These are phyloP conservation scores for Rhizopogon rudus DNA, from an alignment of 768 basidiomycete species.

Conservation along the genomic window DNA sequence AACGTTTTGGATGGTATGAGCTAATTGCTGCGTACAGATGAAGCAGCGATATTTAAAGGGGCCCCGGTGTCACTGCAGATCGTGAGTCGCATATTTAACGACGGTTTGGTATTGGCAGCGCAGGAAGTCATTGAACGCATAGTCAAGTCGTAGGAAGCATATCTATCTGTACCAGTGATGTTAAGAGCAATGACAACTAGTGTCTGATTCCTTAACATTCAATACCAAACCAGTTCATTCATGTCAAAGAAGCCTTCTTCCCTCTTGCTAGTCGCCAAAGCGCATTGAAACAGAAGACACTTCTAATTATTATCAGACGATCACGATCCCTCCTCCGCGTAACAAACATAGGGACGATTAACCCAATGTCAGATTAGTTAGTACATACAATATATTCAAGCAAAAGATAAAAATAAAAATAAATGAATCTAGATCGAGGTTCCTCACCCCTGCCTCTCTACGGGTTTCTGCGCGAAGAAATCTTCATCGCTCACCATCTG, in stretches of 20 bases:
- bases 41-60: conserved; percentile 11
- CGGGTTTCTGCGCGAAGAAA: conserved; percentile 27
- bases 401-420: neutral
- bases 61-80: conserved; percentile 19
- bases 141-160: conserved; percentile 11
- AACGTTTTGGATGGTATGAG: neutral
- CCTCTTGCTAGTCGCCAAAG: too few species aligned
- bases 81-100: conserved; percentile 19
- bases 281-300: too few species aligned
- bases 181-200: neutral
- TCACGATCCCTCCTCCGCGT: too few species aligned
- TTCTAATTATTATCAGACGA: too few species aligned
- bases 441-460: neutral
- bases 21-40: conserved; percentile 14
- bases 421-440: neutral
- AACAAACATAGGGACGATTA: too few species aligned
- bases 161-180: too few species aligned
- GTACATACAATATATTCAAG: neutral
- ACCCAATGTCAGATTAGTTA: neutral
- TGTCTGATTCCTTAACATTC: too few species aligned
- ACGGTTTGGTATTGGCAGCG: conserved; percentile 23
- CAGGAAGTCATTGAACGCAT: conserved; percentile 19
- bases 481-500: conserved; percentile 50
- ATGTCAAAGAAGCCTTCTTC: too few species aligned
- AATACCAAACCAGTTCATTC: too few species aligned